Conservation (phyloP, 163 green algal genomes). For the Prototheca stagnorum region DNA sequence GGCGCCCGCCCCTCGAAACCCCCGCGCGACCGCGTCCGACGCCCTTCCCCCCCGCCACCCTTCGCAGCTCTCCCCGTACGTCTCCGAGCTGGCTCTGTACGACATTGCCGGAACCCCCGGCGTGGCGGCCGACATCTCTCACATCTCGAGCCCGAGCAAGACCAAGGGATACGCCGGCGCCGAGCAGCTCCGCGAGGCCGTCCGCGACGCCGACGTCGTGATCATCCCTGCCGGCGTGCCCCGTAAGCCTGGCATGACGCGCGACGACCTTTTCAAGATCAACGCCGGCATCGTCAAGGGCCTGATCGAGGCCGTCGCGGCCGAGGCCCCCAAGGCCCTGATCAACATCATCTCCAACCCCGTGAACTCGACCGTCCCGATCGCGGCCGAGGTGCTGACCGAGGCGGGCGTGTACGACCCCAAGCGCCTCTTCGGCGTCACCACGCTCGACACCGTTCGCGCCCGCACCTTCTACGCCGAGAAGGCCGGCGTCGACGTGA, state of each 20-base stretch:
- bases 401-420: conserved; percentile 76
- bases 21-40: too few species aligned
- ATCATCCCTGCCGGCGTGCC: conserved; percentile 96
- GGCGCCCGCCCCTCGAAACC: not conserved
- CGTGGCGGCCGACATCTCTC: conserved; percentile 82
- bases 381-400: conserved; percentile 92
- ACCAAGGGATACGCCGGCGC: conserved; percentile 54
- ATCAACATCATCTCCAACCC: conserved; percentile 98
- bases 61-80: conserved; percentile 55
- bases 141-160: conserved; percentile 76
- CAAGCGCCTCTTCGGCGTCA: conserved; percentile 88
- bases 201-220: conserved; percentile 74
- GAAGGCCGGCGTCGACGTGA: conserved; percentile 60
- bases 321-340: conserved; percentile 62
- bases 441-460: conserved; percentile 91
- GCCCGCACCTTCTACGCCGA: conserved; percentile 91
- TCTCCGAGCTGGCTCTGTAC: conserved; percentile 85
- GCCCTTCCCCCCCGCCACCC: not conserved
- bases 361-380: conserved; percentile 98
- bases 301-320: conserved; percentile 58
- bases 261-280: conserved; percentile 98
- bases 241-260: conserved; percentile 97
- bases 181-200: conserved; percentile 64
- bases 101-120: conserved; percentile 90
- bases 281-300: conserved; percentile 65